phyloP scores from a whole-genome alignment of 805 yeast species.

The Torulaspora delbrueckii region DNA sequence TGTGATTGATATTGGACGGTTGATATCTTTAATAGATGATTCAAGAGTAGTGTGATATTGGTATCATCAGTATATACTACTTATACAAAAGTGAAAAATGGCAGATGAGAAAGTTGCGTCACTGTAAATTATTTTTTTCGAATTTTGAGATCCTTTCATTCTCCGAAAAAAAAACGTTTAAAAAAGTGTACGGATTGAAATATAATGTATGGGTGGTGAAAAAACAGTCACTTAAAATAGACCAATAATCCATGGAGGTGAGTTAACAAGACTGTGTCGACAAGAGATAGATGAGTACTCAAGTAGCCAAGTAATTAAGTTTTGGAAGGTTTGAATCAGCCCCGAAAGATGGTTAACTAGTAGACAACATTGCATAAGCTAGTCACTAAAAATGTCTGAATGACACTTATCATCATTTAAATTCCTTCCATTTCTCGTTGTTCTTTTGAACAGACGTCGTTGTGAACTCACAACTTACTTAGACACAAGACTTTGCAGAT shows the following conservation, averaged over 20 bases:
- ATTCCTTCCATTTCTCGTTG: constrained; percentile 1
- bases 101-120: background rate
- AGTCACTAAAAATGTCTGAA: constrained; percentile 35
- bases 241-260: no score
- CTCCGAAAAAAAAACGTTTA: background rate
- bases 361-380: constrained; percentile 37
- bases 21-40: background rate
- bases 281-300: background rate
- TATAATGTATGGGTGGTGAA: background rate
- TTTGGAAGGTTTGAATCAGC: constrained; percentile 25
- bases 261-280: background rate
- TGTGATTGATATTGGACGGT: constrained; percentile 12
- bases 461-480: background rate
- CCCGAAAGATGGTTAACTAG: constrained; percentile 41
- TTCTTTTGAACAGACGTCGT: constrained; percentile 1
- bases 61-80: background rate
- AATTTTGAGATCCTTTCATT: background rate
- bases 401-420: constrained; percentile 37
- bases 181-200: background rate
- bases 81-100: background rate
- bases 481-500: background rate
- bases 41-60: no score
- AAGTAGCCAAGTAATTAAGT: no score
- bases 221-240: background rate
- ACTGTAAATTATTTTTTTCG: no score